A percentile compares a stretch with the other conserved stretches of the same genome.
phyloP scores from a whole-genome alignment of 176 grass and related monocot genomes.

The Rhynchospora pubera region DNA sequence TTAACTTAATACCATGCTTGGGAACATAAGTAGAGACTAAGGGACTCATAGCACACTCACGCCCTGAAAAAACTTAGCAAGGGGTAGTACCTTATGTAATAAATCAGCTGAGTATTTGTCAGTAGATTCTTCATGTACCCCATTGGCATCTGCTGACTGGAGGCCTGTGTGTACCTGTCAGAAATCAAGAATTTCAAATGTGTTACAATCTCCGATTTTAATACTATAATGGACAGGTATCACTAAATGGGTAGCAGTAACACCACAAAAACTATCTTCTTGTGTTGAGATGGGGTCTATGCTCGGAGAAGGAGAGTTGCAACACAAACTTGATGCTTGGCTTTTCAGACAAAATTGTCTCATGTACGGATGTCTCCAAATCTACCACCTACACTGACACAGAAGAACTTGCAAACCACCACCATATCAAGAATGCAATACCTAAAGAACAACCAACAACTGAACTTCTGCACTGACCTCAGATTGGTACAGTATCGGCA shows the following conservation, averaged over 20 bases:
- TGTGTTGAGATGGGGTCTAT: background rate
- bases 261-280: background rate
- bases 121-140: conserved; percentile 18
- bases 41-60: background rate
- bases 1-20: background rate
- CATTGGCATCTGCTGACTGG: conserved; percentile 13
- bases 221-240: background rate
- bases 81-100: conserved; percentile 22
- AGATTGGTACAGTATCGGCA: background rate
- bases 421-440: background rate
- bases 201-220: background rate
- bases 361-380: background rate
- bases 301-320: background rate
- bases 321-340: background rate
- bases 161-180: conserved; percentile 29
- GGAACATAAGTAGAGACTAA: background rate
- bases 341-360: background rate
- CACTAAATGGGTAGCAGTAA: background rate
- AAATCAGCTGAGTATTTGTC: conserved; percentile 18
- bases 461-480: background rate
- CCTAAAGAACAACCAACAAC: background rate
- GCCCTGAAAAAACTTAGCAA: background rate
- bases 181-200: background rate
- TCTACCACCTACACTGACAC: background rate
- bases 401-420: background rate